Conservation (phyloP, 2,329 filamentous ascomycete genomes). For the Botrytis fabae region DNA sequence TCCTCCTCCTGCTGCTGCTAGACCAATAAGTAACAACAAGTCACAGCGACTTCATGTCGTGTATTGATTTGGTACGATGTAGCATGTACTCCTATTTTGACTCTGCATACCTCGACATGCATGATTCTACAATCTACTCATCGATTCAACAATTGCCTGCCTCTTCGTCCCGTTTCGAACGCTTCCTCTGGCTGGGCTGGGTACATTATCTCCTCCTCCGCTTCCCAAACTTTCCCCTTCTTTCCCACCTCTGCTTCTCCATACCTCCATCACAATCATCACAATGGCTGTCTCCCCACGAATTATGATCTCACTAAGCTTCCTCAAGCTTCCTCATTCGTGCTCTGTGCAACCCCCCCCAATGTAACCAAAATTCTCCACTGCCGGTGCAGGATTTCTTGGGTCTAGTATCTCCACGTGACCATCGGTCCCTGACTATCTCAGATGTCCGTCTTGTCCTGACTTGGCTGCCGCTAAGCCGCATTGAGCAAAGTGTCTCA, state of each 20-base stretch:
- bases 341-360: slow-evolving; percentile 1
- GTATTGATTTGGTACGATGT: not conserved
- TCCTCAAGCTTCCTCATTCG: not conserved
- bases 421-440: not conserved
- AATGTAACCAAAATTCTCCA: slow-evolving; percentile 9
- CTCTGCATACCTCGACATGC: not conserved
- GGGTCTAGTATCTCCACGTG: slow-evolving; percentile 2
- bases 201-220: not conserved
- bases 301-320: not conserved
- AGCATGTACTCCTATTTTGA: not conserved
- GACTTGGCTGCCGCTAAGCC: not conserved
- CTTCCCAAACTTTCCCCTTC: not conserved
- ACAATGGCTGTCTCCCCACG: not conserved
- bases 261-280: not conserved
- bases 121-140: not conserved
- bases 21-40: not conserved
- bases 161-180: not conserved
- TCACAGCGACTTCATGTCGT: slow-evolving; percentile 3
- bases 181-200: not conserved
- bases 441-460: not conserved
- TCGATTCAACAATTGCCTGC: not conserved
- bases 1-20: not conserved
- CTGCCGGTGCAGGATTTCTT: slow-evolving; percentile 2
- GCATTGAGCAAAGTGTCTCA: not conserved
- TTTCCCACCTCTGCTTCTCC: not conserved